These are phyloP conservation scores for Solanum bulbocastanum DNA, from an alignment of 257 asterid species.

Conservation along the genomic window DNA sequence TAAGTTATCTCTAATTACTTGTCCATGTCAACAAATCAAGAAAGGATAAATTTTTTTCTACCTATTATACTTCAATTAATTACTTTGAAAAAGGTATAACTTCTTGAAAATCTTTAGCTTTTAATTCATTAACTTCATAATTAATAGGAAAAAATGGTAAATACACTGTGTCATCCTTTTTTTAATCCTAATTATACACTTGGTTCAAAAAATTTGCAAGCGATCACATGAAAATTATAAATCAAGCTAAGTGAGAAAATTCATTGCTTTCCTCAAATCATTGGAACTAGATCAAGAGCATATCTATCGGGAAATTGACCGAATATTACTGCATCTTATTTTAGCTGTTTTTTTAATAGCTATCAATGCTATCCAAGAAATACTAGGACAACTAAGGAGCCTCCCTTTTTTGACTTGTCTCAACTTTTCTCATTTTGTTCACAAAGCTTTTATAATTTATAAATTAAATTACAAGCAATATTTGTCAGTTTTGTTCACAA, in stretches of 20 bases:
- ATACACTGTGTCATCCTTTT: neutral
- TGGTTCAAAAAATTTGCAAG: neutral
- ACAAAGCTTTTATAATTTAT: neutral
- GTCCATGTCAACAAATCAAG: too few species aligned
- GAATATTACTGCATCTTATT: neutral
- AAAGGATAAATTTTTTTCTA: rapidly evolving
- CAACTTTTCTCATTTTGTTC: neutral
- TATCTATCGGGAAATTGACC: neutral
- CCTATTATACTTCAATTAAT: too few species aligned
- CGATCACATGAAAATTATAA: neutral
- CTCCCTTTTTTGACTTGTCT: neutral
- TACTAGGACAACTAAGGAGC: neutral
- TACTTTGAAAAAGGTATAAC: too few species aligned
- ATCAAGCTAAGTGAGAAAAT: neutral
- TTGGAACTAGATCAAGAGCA: neutral
- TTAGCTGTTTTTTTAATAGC: too few species aligned
- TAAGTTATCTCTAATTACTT: too few species aligned
- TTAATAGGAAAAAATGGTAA: too few species aligned
- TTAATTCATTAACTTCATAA: too few species aligned
- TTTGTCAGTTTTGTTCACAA: neutral
- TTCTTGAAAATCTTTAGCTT: too few species aligned
- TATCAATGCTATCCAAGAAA: neutral
- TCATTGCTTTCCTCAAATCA: neutral
- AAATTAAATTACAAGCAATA: neutral
- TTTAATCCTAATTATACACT: neutral